Percentiles rank a stretch among this genome's conserved stretches.
Evolutionary conservation across 257 asterid genomes (phyloP).

Genomic region (Petrea volubilis): DNA sequence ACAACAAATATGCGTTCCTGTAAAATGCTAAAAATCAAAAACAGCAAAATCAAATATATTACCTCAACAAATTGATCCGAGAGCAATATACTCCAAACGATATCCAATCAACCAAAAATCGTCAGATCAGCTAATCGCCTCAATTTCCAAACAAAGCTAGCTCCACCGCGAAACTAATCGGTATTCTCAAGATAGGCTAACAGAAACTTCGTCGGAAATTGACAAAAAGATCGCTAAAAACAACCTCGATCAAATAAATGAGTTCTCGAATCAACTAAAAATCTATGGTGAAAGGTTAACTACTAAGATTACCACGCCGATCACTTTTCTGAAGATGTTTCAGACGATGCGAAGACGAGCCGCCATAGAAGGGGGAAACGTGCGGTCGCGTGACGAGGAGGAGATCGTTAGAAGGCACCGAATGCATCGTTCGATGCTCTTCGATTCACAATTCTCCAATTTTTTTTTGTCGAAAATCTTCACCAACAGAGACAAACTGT

Average conservation of each 20-base stretch:
- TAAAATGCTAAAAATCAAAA: background rate
- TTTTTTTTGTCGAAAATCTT: background rate
- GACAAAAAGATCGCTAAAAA: constrained; percentile 21
- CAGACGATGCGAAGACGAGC: constrained; percentile 69
- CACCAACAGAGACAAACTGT: background rate
- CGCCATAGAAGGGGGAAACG: constrained; percentile 49
- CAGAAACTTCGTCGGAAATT: constrained; percentile 25
- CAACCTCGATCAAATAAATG: constrained; percentile 21
- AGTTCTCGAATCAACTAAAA: constrained; percentile 11
- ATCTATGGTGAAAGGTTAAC: constrained; percentile 51
- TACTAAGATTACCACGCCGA: constrained; percentile 78
- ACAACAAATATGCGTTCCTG: background rate
- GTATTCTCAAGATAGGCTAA: constrained; percentile 19
- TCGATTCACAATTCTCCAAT: constrained; percentile 39
- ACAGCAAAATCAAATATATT: background rate
- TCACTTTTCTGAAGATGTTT: constrained; percentile 63
- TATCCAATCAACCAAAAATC: constrained; percentile 23
- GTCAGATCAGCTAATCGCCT: constrained; percentile 18
- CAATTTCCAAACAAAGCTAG: constrained; percentile 17
- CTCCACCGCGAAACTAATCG: constrained; percentile 20
- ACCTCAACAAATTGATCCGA: constrained; percentile 23
- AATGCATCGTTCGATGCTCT: constrained; percentile 97
- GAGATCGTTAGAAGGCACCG: constrained; percentile 65
- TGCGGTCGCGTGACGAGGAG: constrained; percentile 40
- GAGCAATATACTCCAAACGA: background rate